A percentile compares a stretch with the other conserved stretches of the same genome.
Evolutionary conservation across 2,329 filamentous ascomycete species (phyloP).

Genomic region (Pezicula rhizophila): DNA sequence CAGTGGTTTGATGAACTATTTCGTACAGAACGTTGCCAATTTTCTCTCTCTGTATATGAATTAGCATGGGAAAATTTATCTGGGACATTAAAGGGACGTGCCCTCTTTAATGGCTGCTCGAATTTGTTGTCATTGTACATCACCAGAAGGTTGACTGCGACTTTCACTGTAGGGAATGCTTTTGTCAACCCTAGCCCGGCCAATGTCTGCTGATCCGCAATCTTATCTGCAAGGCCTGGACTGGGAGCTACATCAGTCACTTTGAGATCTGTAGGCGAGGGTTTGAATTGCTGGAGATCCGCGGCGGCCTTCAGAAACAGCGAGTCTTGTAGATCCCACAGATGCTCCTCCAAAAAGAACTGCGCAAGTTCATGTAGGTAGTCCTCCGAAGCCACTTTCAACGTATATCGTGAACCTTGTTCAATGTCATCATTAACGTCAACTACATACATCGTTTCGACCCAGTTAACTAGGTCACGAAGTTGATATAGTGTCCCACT

Average conservation of each 20-base stretch:
- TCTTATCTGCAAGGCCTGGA: constrained; percentile 41
- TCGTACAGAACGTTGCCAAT: constrained; percentile 59
- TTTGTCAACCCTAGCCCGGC: constrained; percentile 49
- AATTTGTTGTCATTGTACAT: constrained; percentile 46
- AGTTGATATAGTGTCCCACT: constrained; percentile 21
- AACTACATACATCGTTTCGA: constrained; percentile 24
- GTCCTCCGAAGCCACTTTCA: background rate
- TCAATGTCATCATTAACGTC: constrained; percentile 18
- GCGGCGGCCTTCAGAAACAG: constrained; percentile 25
- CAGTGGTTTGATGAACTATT: constrained; percentile 85
- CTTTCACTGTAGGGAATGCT: constrained; percentile 51
- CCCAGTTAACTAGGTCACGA: constrained; percentile 23
- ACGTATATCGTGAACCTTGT: constrained; percentile 11
- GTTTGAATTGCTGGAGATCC: constrained; percentile 25
- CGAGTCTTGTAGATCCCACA: constrained; percentile 25
- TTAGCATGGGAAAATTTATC: constrained; percentile 11
- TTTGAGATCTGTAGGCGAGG: constrained; percentile 21
- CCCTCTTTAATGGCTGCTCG: constrained; percentile 17
- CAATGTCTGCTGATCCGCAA: constrained; percentile 51
- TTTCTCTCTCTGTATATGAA: constrained; percentile 17
- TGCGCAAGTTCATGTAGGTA: constrained; percentile 15
- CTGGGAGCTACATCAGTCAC: constrained; percentile 7
- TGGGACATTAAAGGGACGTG: constrained; percentile 15
- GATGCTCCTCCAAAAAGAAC: constrained; percentile 21
- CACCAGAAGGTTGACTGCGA: constrained; percentile 50